phyloP scores from a whole-genome alignment of 192 early-diverging fungal genomes.

The Podila clonocystis region DNA sequence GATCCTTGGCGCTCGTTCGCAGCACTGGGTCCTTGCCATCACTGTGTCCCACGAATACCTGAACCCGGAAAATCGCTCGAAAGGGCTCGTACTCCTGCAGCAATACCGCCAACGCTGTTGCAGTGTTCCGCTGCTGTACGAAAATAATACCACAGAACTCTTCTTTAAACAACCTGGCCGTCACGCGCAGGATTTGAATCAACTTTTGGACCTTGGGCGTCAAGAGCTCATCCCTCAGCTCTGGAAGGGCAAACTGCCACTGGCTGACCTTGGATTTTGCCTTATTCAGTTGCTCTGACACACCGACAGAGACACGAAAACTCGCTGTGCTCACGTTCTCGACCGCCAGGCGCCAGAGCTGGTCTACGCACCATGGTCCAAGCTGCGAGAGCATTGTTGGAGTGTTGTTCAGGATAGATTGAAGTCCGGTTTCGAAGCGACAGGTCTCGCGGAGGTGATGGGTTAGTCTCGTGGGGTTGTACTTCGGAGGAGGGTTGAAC shows the following conservation, averaged over 20 bases:
- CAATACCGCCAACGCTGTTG: conserved; percentile 62
- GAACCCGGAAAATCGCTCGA: conserved; percentile 52
- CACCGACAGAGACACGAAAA: conserved; percentile 2
- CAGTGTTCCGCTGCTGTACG: conserved; percentile 77
- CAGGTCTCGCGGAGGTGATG: conserved; percentile 45
- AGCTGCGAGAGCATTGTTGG: conserved; percentile 59
- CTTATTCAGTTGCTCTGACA: conserved; percentile 7
- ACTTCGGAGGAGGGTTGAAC: conserved; percentile 59
- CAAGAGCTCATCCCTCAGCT: conserved; percentile 19
- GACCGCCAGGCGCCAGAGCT: conserved; percentile 66
- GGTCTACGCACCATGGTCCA: conserved; percentile 85
- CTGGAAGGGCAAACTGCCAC: neutral
- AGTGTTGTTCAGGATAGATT: conserved; percentile 50
- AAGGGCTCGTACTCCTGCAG: conserved; percentile 66
- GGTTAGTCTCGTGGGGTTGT: conserved; percentile 56
- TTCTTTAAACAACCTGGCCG: conserved; percentile 5
- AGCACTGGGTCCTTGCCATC: conserved; percentile 46
- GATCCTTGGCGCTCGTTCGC: conserved; percentile 59
- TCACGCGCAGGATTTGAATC: conserved; percentile 63
- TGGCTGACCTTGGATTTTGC: conserved; percentile 23
- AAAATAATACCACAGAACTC: conserved; percentile 93
- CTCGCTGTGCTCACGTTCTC: conserved; percentile 44
- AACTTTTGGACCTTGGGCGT: conserved; percentile 79
- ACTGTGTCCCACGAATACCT: conserved; percentile 71
- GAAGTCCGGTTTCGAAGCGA: conserved; percentile 47